Base-by-base conservation (phyloP, 1,284 basidiomycete species). In the Apiotrichum porosum region DNA sequence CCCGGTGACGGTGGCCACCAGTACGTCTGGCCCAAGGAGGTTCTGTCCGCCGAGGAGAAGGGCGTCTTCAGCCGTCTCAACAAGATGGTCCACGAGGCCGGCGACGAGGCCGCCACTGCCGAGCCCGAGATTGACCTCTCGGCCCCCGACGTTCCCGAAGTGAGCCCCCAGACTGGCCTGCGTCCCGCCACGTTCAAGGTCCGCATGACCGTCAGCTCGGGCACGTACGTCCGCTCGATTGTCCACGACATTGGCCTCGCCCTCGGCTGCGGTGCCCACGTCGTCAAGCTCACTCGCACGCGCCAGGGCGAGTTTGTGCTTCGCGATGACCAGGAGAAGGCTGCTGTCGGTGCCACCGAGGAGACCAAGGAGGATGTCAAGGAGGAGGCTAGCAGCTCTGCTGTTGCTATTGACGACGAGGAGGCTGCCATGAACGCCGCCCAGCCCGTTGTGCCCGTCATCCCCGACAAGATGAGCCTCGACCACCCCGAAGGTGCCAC, bases 211-310 rank as follows among this genome's bases (percentile, higher is more conserved):
- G 93, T 95, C 9, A 90, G 88, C 15, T 86, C 86, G n/a, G 92
- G 92, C 21, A 97, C 92, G n/a, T 97, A 97, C 63, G 91, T 97
- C 38, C 84, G 92, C 42, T 88, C 85, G 2, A 84, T 95, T 57
- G 85, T 91, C 37, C 90, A 97, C 68, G 92, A 97, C 69, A 79
- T 97, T 18, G 88, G 85, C 9, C 81, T 84, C 56, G 81, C 83
- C 1, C 69, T 97, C 19, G 87, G 83, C 2, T 88, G 86, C 35
- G 87, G 87, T 4, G 92, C 89, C 0, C 90, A 93, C 67, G 90
- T 97, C 44, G 89, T 93, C 39, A 88, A 85, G 13, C 79, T 97
- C 50, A 87, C 83, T 13, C 82, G 93, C 19, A 84, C 84, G 17
- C 80, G 86, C 31, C 91, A 97, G 77, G 88, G 89, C 13, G 78